A percentile compares a stretch with the other conserved stretches of the same genome.
Conservation (phyloP, 495 filamentous ascomycete species). For the Xylaria acuta region DNA sequence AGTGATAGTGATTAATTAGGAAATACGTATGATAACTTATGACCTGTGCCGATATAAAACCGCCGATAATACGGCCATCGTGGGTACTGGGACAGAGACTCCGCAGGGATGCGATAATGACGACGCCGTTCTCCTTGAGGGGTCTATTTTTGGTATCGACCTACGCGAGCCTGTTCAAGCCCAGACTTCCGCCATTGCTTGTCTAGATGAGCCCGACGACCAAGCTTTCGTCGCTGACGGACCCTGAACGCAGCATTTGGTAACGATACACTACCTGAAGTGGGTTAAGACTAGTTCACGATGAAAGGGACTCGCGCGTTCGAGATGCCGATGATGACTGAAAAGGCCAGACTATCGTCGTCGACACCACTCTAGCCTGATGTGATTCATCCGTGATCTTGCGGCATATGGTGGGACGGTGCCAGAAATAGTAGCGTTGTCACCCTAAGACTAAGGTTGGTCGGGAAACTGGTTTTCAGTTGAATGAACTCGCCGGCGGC, state of each 20-base stretch:
- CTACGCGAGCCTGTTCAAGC: slow-evolving; percentile 9
- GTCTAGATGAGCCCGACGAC: slow-evolving; percentile 20
- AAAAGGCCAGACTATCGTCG: not conserved
- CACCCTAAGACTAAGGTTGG: not conserved
- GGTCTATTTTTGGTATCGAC: slow-evolving; percentile 24
- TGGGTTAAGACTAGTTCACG: slow-evolving; percentile 11
- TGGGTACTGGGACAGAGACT: not conserved
- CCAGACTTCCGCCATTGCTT: slow-evolving; percentile 16
- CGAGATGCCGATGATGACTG: slow-evolving; percentile 12
- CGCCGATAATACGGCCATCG: slow-evolving; percentile 16
- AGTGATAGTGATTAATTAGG: slow-evolving; percentile 21
- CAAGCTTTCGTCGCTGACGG: slow-evolving; percentile 3
- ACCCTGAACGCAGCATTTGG: not conserved
- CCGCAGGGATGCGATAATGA: slow-evolving; percentile 14
- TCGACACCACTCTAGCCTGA: not conserved
- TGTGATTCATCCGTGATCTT: slow-evolving; percentile 13
- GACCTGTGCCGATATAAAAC: slow-evolving; percentile 15
- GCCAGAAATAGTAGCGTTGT: slow-evolving; percentile 14
- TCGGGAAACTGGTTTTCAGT: not conserved
- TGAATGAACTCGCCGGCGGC: slow-evolving; percentile 4
- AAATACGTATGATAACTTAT: slow-evolving; percentile 18
- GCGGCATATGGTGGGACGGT: slow-evolving; percentile 6
- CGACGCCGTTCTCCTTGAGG: slow-evolving; percentile 6
- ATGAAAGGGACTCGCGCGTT: slow-evolving; percentile 7
- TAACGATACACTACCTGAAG: not conserved